Conservation (phyloP, 208 protist genomes). For the Acanthamoeba healyi region DNA sequence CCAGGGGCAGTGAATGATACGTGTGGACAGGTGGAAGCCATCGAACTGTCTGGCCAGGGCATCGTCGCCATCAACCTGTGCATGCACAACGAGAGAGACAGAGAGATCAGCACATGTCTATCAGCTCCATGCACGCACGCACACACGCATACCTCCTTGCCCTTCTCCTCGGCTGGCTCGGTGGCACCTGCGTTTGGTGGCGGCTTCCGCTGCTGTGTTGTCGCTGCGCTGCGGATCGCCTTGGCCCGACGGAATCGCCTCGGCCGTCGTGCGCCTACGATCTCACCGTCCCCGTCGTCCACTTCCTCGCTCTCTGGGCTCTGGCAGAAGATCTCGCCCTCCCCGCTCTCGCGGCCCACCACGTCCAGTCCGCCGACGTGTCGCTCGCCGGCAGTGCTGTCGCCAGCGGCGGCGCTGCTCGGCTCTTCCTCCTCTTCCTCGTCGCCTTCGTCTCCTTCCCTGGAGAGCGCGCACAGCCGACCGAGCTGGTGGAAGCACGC, state of each 20-base stretch:
- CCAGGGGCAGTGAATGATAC: not conserved
- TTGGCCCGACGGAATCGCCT: not conserved
- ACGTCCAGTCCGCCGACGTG: too few relatives aligned
- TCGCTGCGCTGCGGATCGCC: too few relatives aligned
- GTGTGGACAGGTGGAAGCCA: not conserved
- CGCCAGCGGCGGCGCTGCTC: not conserved
- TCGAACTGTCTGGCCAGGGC: not conserved
- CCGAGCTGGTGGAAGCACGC: conserved; percentile 4
- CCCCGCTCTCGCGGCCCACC: too few relatives aligned
- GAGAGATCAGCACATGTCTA: too few relatives aligned
- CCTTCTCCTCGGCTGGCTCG: not conserved
- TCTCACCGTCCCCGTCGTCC: not conserved
- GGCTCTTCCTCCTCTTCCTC: not conserved
- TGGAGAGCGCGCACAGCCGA: not conserved
- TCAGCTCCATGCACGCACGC: too few relatives aligned
- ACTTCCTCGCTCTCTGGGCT: too few relatives aligned
- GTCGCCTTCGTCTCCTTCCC: not conserved
- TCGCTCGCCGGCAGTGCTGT: too few relatives aligned
- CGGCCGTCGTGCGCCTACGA: not conserved
- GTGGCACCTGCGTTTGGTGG: too few relatives aligned
- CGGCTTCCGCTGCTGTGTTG: too few relatives aligned
- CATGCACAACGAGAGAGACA: too few relatives aligned
- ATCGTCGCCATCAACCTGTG: not conserved
- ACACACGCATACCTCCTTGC: not conserved
- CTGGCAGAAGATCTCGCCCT: too few relatives aligned